Conservation (phyloP, 106 monocot species). For the Platanthera guangdongensis region DNA sequence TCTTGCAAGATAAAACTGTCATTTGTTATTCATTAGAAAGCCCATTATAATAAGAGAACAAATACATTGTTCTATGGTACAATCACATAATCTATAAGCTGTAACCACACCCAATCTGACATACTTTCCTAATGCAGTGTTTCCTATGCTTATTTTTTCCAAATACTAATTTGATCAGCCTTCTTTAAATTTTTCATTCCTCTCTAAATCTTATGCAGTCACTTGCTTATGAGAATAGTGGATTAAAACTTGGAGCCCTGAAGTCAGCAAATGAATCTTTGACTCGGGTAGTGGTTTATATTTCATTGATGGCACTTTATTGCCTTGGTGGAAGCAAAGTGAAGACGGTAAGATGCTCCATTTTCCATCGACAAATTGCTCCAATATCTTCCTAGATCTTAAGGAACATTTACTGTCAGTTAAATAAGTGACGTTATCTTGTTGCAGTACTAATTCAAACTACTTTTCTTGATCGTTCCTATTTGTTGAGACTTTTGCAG, state of each 20-base stretch:
- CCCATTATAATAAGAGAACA: too few species aligned
- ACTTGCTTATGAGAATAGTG: slow-evolving; percentile 76
- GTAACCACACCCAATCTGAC: too few species aligned
- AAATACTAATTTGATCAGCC: too few species aligned
- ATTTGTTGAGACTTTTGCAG: slow-evolving; percentile 30
- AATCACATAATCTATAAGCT: too few species aligned
- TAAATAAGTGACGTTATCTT: not conserved
- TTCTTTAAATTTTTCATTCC: not conserved
- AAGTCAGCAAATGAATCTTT: slow-evolving; percentile 99
- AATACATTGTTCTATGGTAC: too few species aligned
- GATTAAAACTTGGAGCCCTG: slow-evolving; percentile 73
- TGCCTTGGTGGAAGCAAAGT: slow-evolving; percentile 96
- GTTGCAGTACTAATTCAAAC: not conserved
- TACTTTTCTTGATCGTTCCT: not conserved
- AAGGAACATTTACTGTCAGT: not conserved
- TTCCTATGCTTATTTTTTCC: too few species aligned
- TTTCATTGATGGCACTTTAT: slow-evolving; percentile 85
- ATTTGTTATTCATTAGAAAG: too few species aligned
- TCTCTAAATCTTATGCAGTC: slow-evolving; percentile 34
- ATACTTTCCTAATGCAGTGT: too few species aligned
- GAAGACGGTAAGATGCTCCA: slow-evolving; percentile 49
- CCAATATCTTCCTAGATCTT: not conserved
- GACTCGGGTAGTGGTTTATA: slow-evolving; percentile 84
- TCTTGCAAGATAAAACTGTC: too few species aligned
- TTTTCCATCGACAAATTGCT: slow-evolving; percentile 2